These are phyloP conservation scores for Helotiales sp. DNA, from an alignment of 2,329 filamentous ascomycete genomes.

Conservation along the genomic window DNA sequence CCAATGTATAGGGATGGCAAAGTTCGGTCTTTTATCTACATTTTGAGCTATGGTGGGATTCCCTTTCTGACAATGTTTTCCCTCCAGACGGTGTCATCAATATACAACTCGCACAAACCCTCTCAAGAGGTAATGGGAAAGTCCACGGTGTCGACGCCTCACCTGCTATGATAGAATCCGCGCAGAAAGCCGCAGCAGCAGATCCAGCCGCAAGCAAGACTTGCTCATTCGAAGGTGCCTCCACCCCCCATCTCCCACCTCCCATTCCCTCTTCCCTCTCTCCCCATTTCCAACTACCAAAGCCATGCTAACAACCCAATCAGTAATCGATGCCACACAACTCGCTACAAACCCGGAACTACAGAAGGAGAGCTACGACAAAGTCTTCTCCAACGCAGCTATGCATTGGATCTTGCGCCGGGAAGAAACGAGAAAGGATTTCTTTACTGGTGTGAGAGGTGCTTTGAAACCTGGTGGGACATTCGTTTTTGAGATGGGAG, in stretches of 20 bases:
- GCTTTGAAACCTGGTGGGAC: conserved; percentile 59
- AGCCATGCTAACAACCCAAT: background rate
- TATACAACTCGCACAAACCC: conserved; percentile 54
- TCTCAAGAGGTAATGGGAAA: conserved; percentile 52
- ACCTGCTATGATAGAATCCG: conserved; percentile 60
- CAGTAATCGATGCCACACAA: conserved; percentile 54
- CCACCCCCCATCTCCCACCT: background rate
- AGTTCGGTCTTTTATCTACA: no score
- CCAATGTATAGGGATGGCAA: no score
- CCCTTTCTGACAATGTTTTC: no score
- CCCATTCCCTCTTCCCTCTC: background rate
- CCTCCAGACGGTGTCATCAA: conserved; percentile 63
- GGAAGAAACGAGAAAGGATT: conserved; percentile 47
- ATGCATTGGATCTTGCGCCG: conserved; percentile 65
- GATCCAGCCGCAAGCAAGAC: conserved; percentile 23
- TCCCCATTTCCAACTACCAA: background rate
- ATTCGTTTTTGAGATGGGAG: conserved; percentile 75
- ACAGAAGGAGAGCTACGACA: conserved; percentile 49
- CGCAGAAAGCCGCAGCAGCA: conserved; percentile 46
- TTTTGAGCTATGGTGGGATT: no score
- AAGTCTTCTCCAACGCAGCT: conserved; percentile 70
- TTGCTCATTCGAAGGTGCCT: conserved; percentile 38
- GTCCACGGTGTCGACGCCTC: conserved; percentile 66
- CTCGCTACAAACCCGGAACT: conserved; percentile 46
- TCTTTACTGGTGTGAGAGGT: conserved; percentile 58